These are phyloP conservation scores for Dipteronia sinensis DNA, from an alignment of 345 rosid genomes.

Conservation along the genomic window DNA sequence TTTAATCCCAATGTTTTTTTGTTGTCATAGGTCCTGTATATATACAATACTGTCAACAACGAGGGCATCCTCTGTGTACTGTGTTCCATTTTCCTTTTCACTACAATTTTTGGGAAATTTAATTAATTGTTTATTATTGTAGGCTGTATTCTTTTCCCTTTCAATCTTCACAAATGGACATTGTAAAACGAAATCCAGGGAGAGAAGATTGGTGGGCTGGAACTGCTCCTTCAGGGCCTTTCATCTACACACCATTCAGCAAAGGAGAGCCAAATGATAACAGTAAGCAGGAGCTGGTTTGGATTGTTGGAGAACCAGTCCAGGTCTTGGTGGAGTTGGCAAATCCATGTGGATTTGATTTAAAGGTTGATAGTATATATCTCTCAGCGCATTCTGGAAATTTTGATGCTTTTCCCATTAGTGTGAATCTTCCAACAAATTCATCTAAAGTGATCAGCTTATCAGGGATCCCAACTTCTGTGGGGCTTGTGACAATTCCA, in stretches of 20 bases:
- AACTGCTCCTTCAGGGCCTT: conserved; percentile 97
- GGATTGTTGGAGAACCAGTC: conserved; percentile 98
- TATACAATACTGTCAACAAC: neutral
- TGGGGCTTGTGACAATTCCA: conserved; percentile 74
- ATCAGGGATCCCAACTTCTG: conserved; percentile 92
- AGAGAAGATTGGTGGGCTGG: conserved; percentile 99
- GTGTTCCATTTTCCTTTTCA: conserved; percentile 5
- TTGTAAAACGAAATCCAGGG: conserved; percentile 79
- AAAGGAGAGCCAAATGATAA: conserved; percentile 78
- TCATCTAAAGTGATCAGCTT: conserved; percentile 94
- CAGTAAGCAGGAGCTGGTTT: conserved; percentile 80
- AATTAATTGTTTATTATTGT: conserved; percentile 23
- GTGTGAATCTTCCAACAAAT: conserved; percentile 87
- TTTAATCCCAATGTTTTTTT: neutral
- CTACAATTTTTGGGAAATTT: neutral
- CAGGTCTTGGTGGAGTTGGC: conserved; percentile 99
- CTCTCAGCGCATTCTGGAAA: conserved; percentile 84
- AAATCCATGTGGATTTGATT: conserved; percentile 94
- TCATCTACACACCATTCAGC: conserved; percentile 97
- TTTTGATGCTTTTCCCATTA: conserved; percentile 92
- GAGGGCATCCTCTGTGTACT: neutral
- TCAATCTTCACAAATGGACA: conserved; percentile 78
- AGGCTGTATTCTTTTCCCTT: conserved; percentile 90
- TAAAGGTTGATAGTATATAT: conserved; percentile 92
- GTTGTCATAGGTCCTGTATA: neutral